Evolutionary conservation across 768 basidiomycete species (phyloP).

Genomic region (Obba rivulosa): DNA sequence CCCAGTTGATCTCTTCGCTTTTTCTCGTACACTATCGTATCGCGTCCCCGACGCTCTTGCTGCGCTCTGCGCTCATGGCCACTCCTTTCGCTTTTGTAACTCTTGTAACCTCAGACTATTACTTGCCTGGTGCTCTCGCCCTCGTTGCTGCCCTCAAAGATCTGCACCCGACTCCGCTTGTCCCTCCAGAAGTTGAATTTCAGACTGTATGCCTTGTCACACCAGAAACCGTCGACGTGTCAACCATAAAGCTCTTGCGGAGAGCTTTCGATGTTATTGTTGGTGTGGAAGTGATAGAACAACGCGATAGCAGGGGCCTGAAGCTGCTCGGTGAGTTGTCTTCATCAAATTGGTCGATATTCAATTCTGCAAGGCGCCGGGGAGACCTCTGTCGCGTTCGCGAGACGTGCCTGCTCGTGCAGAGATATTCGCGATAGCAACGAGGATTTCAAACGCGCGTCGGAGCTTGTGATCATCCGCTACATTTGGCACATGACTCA

Average conservation of each 20-base stretch:
- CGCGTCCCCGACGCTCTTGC: conserved; percentile 15
- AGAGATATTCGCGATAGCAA: no score
- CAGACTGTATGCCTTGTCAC: conserved; percentile 89
- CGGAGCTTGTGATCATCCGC: no score
- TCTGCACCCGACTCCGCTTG: conserved; percentile 57
- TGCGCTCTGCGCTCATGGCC: conserved; percentile 40
- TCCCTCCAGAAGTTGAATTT: conserved; percentile 60
- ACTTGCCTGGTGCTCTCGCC: conserved; percentile 89
- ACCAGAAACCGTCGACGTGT: conserved; percentile 86
- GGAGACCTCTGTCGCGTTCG: no score
- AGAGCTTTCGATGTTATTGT: conserved; percentile 80
- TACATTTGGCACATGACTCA: no score
- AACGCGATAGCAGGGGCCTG: conserved; percentile 60
- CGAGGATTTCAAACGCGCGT: no score
- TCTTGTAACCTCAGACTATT: conserved; percentile 85
- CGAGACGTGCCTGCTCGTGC: no score
- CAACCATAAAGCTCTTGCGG: conserved; percentile 72
- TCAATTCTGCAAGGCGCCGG: no score
- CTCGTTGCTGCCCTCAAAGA: conserved; percentile 82
- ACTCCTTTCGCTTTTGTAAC: conserved; percentile 80
- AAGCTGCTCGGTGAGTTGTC: conserved; percentile 70
- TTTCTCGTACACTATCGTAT: neutral
- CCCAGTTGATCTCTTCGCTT: conserved; percentile 7
- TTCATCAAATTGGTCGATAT: no score
- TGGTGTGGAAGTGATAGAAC: conserved; percentile 85